Evolutionary conservation across 345 rosid species (phyloP), one percentile per base, ranked within the genome.

Genomic region (Aquilaria sinensis): DNA sequence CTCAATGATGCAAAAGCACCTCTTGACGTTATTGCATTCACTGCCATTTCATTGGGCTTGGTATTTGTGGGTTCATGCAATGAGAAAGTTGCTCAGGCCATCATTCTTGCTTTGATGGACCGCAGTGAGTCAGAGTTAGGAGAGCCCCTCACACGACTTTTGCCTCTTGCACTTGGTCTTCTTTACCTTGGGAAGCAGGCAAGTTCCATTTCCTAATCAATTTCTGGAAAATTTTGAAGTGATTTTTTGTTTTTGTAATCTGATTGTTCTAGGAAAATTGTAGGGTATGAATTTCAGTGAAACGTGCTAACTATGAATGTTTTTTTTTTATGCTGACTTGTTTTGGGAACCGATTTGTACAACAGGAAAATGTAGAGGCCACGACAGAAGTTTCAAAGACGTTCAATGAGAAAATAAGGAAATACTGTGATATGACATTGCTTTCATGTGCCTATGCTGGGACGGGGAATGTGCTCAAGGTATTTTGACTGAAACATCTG

Each of bases 401-500:
- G 1, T 91, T 95, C 67, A 84, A 89, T 64, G 96, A 87, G 71
- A 87, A 95, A 61, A 95, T 89, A n/a, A 81, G 89, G 74, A 88
- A 89, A 64, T 90, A 88, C 52, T 85, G 95, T 81, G 96, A 95
- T 58, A 80, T 95, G 84, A 91, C 89, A 15, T 81, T 95, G 64
- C 84, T 91, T 52, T 91, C 99, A 23, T 95, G 99, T 89, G 97
- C 99, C 31, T 89, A 87, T 79, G 96, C 96, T 47, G 99, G 96
- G 63, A 91, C 99, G 9, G 99, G 96, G 70, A 89, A 91, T 78
- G 96, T 91, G 78, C 89, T 95, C 12, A 95, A 91, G 97, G 99
- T 94, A 75, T 57, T 60, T 34, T 56, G 53, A 66, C 50, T 23
- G 61, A 54, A 62, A 33, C 67, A 54, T 51, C 5, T 37, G 23